These are phyloP conservation scores for Filobasidium uniguttulatum DNA, from an alignment of 1,284 basidiomycete genomes.

Conservation along the genomic window DNA sequence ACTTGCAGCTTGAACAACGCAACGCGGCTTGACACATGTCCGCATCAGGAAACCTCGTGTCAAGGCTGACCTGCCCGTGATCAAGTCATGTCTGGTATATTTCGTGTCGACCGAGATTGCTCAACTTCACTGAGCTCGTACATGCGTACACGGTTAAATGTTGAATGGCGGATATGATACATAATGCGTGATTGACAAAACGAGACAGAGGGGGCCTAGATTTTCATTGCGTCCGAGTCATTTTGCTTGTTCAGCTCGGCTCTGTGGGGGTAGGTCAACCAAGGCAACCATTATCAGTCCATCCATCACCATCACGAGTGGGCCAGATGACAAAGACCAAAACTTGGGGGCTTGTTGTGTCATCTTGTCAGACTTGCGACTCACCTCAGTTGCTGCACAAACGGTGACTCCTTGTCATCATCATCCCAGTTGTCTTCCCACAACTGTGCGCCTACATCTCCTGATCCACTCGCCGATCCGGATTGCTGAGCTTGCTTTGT, in stretches of 20 bases:
- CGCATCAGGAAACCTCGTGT: too few species aligned
- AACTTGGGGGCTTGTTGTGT: background rate
- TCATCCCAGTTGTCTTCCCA: constrained; percentile 99
- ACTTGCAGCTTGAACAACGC: too few species aligned
- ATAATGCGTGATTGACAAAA: too few species aligned
- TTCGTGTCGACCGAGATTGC: too few species aligned
- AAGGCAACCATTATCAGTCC: background rate
- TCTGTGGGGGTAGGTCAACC: background rate
- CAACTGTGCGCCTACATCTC: constrained; percentile 42
- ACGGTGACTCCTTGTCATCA: constrained; percentile 95
- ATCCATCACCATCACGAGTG: background rate
- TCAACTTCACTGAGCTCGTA: too few species aligned
- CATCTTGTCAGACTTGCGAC: constrained; percentile 17
- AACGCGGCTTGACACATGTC: too few species aligned
- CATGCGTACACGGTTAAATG: too few species aligned
- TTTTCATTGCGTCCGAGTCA: constrained; percentile 13
- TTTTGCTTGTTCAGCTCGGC: constrained; percentile 11
- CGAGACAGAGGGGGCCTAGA: too few species aligned
- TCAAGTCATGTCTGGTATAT: too few species aligned
- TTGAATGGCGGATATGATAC: too few species aligned
- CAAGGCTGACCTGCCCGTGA: too few species aligned
- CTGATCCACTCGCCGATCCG: background rate
- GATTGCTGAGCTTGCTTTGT: constrained; percentile 4
- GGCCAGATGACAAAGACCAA: background rate
- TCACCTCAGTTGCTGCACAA: constrained; percentile 84